Evolutionary conservation across 1,284 basidiomycete species (phyloP).

Genomic region (Acaromyces ingoldii): DNA sequence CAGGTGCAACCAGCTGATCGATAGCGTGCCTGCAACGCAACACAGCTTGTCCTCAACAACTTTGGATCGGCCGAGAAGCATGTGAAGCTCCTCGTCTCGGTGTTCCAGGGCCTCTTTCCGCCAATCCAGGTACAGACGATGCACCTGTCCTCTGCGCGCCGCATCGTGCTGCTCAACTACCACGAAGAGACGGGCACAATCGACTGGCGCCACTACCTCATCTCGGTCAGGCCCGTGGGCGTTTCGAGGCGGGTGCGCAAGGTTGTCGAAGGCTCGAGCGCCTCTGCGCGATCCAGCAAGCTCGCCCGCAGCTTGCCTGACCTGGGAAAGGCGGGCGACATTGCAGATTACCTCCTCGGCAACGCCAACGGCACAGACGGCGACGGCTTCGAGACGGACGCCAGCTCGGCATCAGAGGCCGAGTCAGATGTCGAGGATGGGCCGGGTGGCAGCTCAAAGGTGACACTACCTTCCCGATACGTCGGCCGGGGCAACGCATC

Average conservation of each 20-base stretch:
- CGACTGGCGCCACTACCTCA: constrained; percentile 90
- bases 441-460: constrained; percentile 58
- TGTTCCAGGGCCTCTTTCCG: constrained; percentile 82
- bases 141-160: constrained; percentile 73
- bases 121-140: constrained; percentile 72
- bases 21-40: neutral
- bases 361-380: constrained; percentile 61
- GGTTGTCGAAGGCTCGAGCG: constrained; percentile 67
- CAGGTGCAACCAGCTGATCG: neutral
- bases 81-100: constrained; percentile 64
- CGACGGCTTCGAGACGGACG: constrained; percentile 57
- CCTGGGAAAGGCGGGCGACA: constrained; percentile 81
- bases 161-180: constrained; percentile 90
- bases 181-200: constrained; percentile 78
- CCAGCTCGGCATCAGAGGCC: constrained; percentile 53
- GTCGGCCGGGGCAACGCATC: constrained; percentile 89
- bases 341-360: constrained; percentile 88
- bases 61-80: constrained; percentile 66
- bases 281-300: constrained; percentile 53
- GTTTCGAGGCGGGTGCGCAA: constrained; percentile 86
- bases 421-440: constrained; percentile 80
- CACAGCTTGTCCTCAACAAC: constrained; percentile 62
- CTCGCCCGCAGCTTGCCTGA: constrained; percentile 60
- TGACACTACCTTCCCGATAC: constrained; percentile 84
- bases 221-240: constrained; percentile 90